phyloP scores from a whole-genome alignment of 805 yeast genomes.

The Spathaspora arborariae region DNA sequence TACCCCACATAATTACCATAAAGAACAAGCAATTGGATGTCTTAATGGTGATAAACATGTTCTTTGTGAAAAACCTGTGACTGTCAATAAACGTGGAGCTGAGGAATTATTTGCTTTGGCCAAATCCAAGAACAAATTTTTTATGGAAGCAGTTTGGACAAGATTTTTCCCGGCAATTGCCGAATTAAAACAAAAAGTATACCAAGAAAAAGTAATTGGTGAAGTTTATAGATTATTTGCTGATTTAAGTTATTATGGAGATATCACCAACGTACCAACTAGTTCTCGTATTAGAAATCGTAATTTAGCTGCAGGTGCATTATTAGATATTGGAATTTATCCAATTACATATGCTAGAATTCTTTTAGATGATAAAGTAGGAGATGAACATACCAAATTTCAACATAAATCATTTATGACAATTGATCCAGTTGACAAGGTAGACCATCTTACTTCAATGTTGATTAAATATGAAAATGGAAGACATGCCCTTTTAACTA shows the following conservation, averaged over 20 bases:
- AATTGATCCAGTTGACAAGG: slow-evolving; percentile 32
- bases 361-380: slow-evolving; percentile 31
- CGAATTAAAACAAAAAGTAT: slow-evolving; percentile 26
- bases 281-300: slow-evolving; percentile 40
- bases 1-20: slow-evolving; percentile 51
- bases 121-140: slow-evolving; percentile 35
- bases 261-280: slow-evolving; percentile 25
- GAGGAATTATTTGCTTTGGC: slow-evolving; percentile 42
- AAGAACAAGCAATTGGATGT: slow-evolving; percentile 41
- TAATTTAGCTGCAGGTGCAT: slow-evolving; percentile 52
- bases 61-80: slow-evolving; percentile 53
- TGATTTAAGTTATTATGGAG: slow-evolving; percentile 40
- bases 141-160: slow-evolving; percentile 63
- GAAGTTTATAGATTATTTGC: slow-evolving; percentile 39
- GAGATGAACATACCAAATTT: slow-evolving; percentile 24
- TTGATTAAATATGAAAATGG: slow-evolving; percentile 38
- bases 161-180: slow-evolving; percentile 46
- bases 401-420: slow-evolving; percentile 29
- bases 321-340: slow-evolving; percentile 55
- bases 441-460: slow-evolving; percentile 39
- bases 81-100: slow-evolving; percentile 45
- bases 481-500: slow-evolving; percentile 36
- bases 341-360: slow-evolving; percentile 44
- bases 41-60: slow-evolving; percentile 46
- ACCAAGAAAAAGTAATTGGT: slow-evolving; percentile 44